Base-by-base conservation (phyloP, 495 filamentous ascomycete genomes). In the Cetradonia linearis region DNA sequence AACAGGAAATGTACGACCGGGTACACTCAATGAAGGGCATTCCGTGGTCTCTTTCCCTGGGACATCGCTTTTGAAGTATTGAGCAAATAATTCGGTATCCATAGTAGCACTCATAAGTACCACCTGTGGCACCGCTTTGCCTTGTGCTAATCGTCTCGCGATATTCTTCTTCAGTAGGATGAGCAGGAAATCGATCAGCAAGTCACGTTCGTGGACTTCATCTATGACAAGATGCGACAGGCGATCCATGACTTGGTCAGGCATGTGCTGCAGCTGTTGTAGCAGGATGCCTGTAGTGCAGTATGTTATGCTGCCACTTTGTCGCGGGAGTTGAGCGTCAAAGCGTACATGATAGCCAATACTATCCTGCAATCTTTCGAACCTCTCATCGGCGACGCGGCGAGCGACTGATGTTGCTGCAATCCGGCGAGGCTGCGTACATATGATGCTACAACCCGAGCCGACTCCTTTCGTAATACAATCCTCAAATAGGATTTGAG, bases 101-200 rank as follows among this genome's bases (percentile, higher is more conserved):
- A 83, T 69, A 3, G 82, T 83, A 16, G 81, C 82, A 67, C 78
- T 82, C 82, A 84, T 83, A 28, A 83, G 70, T 11, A 81, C 71
- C 30, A 84, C 68, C 64, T 77, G 80, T 6, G 81, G 79, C 28
- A 67, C 68, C 13, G 66, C 61, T 55, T 71, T 70, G 10, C 73
- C 72, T n/a, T 56, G 60, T 8, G 36, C 57, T 58, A 57, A 65
- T 36, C 78, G 70, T 20, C 73, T 62, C 28, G 70, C 64, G 20
- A 81, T 66, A 27, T 68, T 67, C 25, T 73, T 74, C 64, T 79
- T 84, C 31, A 84, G 62, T 25, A 81, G 63, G 44, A 82, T 73
- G 65, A 84, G 72, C 20, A 82, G 68, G 58, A 82, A 76, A 62
- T 84, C 81, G 36, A 81, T 78, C 7, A 70, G 60, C 27, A 81